Evolutionary conservation across 345 rosid genomes (phyloP).

Genomic region (Triadica sebifera): DNA sequence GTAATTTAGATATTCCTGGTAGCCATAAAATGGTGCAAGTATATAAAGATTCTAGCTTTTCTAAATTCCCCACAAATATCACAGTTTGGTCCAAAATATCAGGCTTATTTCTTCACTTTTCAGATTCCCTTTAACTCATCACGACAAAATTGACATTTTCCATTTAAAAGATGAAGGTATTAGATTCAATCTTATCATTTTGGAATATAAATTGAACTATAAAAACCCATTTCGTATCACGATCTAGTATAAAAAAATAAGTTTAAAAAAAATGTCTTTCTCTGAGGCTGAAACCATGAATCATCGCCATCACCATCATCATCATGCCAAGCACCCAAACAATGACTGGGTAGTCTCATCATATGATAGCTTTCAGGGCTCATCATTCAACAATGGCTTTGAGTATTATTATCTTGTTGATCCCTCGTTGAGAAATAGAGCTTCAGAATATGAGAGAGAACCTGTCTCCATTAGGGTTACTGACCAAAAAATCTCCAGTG

Average conservation of each 20-base stretch:
- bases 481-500: not conserved
- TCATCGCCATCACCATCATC: conserved; percentile 2
- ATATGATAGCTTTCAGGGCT: too few relatives aligned
- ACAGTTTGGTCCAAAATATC: not conserved
- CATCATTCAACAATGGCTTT: conserved; percentile 1
- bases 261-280: conserved; percentile 17
- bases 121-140: not conserved
- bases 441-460: conserved; percentile 4
- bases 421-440: conserved; percentile 6
- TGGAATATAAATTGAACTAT: conserved; percentile 15
- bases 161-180: conserved; percentile 24
- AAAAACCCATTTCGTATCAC: conserved; percentile 11
- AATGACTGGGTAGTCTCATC: conserved; percentile 10
- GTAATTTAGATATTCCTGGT: not conserved
- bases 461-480: not conserved
- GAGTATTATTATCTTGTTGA: not conserved
- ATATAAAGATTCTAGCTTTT: not conserved
- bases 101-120: conserved; percentile 3
- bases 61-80: not conserved
- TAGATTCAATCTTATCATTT: conserved; percentile 34
- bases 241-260: not conserved
- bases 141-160: not conserved
- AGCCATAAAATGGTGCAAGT: too few relatives aligned
- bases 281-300: conserved; percentile 5
- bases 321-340: not conserved